These are phyloP conservation scores for Lactuca saligna DNA, from an alignment of 129 eudicot genomes.

Conservation along the genomic window DNA sequence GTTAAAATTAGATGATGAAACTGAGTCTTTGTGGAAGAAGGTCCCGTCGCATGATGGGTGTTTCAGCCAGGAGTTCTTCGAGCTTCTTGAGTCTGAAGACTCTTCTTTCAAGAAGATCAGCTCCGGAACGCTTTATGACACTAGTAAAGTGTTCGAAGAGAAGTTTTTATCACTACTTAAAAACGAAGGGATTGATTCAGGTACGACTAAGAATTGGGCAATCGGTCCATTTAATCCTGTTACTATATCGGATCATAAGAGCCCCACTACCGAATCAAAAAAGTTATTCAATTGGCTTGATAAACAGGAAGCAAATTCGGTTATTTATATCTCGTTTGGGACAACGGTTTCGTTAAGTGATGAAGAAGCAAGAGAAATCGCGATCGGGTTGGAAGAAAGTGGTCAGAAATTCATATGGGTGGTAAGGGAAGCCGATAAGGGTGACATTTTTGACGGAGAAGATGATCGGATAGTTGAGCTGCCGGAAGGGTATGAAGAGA, in stretches of 20 bases:
- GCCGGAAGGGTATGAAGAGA: constrained; percentile 40
- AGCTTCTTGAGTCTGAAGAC: constrained; percentile 19
- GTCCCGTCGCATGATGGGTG: constrained; percentile 34
- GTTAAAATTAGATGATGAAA: constrained; percentile 14
- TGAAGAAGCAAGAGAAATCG: constrained; percentile 25
- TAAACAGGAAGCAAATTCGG: constrained; percentile 31
- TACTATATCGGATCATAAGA: neutral
- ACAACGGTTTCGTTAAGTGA: constrained; percentile 30
- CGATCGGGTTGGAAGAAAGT: constrained; percentile 33
- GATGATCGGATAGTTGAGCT: constrained; percentile 26
- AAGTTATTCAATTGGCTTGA: constrained; percentile 29
- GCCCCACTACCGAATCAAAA: neutral
- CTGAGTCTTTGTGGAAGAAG: neutral
- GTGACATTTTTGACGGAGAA: constrained; percentile 19
- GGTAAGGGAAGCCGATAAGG: constrained; percentile 40
- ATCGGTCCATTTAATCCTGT: constrained; percentile 42
- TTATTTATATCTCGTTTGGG: constrained; percentile 37
- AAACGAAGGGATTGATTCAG: neutral
- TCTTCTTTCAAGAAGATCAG: constrained; percentile 18
- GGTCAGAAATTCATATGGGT: constrained; percentile 37
- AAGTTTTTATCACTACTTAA: constrained; percentile 28
- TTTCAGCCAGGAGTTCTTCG: constrained; percentile 21
- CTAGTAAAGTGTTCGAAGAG: constrained; percentile 35
- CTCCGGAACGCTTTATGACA: constrained; percentile 38
- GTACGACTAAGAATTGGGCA: constrained; percentile 36